These are phyloP conservation scores for Liquidambar formosana DNA, from an alignment of 164 flowering plant species.

Conservation along the genomic window DNA sequence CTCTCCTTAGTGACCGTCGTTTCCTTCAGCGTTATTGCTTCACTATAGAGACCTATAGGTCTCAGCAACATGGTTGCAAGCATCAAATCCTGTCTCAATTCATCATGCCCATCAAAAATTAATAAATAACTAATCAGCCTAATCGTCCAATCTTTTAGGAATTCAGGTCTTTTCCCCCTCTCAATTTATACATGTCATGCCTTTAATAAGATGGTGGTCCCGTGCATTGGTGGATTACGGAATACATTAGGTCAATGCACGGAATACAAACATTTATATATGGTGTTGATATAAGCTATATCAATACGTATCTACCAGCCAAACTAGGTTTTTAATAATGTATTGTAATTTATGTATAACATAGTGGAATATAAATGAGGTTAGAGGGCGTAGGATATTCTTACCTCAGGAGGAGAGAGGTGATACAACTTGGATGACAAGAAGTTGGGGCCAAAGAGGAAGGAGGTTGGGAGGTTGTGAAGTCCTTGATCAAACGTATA, in stretches of 20 bases:
- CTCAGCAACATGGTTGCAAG: slow-evolving; percentile 27
- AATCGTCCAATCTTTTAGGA: not conserved
- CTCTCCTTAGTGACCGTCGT: slow-evolving; percentile 24
- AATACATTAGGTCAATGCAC: no score
- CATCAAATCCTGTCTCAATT: slow-evolving; percentile 30
- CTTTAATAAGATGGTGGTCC: no score
- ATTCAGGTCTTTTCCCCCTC: no score
- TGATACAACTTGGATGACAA: slow-evolving; percentile 21
- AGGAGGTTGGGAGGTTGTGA: slow-evolving; percentile 22
- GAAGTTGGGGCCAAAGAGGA: slow-evolving; percentile 20
- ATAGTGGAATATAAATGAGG: no score
- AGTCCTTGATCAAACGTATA: slow-evolving; percentile 11
- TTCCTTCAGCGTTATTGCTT: not conserved
- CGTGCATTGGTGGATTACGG: no score
- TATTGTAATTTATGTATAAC: no score
- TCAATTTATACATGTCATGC: no score
- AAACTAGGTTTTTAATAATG: no score
- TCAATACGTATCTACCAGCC: no score
- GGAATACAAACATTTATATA: no score
- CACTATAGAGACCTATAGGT: slow-evolving; percentile 7
- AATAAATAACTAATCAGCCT: not conserved
- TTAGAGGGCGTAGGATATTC: not conserved
- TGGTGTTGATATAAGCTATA: no score
- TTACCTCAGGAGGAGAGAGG: slow-evolving; percentile 38
- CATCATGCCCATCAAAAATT: not conserved